Evolutionary conservation across 345 rosid species (phyloP).

Genomic region (Eucalyptus marginata): DNA sequence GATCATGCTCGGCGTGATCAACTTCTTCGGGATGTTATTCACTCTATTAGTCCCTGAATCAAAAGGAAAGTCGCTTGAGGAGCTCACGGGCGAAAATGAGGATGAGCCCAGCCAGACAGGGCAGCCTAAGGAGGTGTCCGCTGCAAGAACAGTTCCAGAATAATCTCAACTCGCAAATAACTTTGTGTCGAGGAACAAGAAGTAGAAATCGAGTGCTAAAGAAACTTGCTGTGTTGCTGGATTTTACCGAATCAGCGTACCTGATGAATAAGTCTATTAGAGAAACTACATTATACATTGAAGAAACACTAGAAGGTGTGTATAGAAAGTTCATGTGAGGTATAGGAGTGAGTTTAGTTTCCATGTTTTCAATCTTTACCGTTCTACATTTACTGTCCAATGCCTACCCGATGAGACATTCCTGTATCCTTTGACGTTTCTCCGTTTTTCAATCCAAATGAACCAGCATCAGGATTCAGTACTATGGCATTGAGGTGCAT

Average conservation of each 20-base stretch:
- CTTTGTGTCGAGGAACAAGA: not conserved
- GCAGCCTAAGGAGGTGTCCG: not conserved
- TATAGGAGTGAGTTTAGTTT: not conserved
- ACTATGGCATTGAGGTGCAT: not conserved
- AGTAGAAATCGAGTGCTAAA: not conserved
- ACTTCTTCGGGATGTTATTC: constrained; percentile 35
- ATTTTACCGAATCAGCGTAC: not conserved
- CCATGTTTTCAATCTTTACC: not conserved
- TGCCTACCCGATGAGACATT: not conserved
- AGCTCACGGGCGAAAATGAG: constrained; percentile 43
- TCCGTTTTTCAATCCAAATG: not conserved
- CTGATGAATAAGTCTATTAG: not conserved
- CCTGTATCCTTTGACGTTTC: not conserved
- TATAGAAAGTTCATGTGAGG: not conserved
- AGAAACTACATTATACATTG: not conserved
- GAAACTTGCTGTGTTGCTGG: not conserved
- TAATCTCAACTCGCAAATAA: not conserved
- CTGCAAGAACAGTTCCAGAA: not conserved
- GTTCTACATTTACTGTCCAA: not conserved
- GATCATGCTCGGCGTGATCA: constrained; percentile 28
- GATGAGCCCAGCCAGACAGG: not conserved
- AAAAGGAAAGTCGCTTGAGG: constrained; percentile 46
- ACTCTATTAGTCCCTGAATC: constrained; percentile 49
- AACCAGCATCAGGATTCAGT: not conserved
- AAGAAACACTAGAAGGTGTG: not conserved